A percentile compares a stretch with the other conserved stretches of the same genome.
phyloP scores from a whole-genome alignment of 345 rosid genomes.

The Viola odorata region DNA sequence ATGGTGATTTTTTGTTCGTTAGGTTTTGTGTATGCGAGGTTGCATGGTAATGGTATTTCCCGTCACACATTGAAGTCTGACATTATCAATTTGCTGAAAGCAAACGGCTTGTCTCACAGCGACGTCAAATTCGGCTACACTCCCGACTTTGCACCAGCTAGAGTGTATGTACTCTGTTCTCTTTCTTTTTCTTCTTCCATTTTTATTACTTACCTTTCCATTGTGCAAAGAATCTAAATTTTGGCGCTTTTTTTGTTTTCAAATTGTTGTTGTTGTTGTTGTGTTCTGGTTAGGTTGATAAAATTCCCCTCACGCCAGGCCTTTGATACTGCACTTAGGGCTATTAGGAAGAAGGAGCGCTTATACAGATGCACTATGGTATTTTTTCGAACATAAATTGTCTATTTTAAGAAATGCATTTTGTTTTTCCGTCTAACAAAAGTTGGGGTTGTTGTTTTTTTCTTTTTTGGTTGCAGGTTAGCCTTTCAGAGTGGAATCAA shows the following conservation, averaged over 20 bases:
- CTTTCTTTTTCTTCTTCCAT: slow-evolving; percentile 4
- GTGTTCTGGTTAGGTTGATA: slow-evolving; percentile 47
- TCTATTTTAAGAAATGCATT: not conserved
- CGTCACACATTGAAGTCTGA: slow-evolving; percentile 50
- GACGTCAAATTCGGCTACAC: slow-evolving; percentile 57
- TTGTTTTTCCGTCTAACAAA: not conserved
- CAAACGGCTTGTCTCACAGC: slow-evolving; percentile 41
- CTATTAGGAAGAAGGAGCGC: slow-evolving; percentile 42
- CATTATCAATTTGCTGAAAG: slow-evolving; percentile 53
- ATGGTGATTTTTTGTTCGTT: not conserved
- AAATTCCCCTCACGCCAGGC: slow-evolving; percentile 42
- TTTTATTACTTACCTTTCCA: not conserved
- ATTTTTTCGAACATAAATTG: slow-evolving; percentile 2
- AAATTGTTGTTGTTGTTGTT: slow-evolving; percentile 6
- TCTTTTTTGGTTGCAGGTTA: slow-evolving; percentile 34
- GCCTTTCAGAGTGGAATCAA: slow-evolving; percentile 44
- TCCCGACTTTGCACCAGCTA: slow-evolving; percentile 33
- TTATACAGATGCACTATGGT: slow-evolving; percentile 58
- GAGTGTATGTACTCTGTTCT: slow-evolving; percentile 30
- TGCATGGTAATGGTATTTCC: slow-evolving; percentile 36
- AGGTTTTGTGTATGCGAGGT: slow-evolving; percentile 45
- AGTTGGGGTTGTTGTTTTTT: not conserved
- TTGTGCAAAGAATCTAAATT: not conserved
- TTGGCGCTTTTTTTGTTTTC: not conserved
- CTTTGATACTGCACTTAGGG: slow-evolving; percentile 35